phyloP scores from a whole-genome alignment of 169 alveolate species.

The Plasmodium vinckei region DNA sequence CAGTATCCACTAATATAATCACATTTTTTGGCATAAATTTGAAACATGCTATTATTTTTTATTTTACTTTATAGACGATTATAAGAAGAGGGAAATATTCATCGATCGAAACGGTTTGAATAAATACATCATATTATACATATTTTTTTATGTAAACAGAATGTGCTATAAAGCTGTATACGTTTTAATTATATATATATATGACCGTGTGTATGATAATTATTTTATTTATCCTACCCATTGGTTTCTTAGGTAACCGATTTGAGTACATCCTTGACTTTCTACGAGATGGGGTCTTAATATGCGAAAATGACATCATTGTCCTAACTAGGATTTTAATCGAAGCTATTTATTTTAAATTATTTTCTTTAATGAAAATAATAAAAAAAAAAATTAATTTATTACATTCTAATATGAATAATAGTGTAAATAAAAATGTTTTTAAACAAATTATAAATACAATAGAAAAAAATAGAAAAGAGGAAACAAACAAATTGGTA shows the following conservation, averaged over 20 bases:
- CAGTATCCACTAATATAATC: no score
- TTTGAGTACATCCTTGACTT: constrained; percentile 61
- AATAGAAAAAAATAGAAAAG: constrained; percentile 26
- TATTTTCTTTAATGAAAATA: constrained; percentile 43
- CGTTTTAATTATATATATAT: no score
- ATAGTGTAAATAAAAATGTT: constrained; percentile 38
- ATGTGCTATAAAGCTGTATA: no score
- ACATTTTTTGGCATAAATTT: no score
- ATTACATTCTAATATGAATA: constrained; percentile 46
- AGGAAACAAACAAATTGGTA: constrained; percentile 20
- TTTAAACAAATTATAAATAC: constrained; percentile 39
- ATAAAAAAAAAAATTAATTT: constrained; percentile 45
- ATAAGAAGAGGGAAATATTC: constrained; percentile 66
- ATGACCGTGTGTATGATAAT: no score
- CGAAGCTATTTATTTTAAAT: constrained; percentile 70
- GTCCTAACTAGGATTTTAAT: constrained; percentile 48
- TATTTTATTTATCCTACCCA: not conserved
- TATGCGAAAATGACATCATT: constrained; percentile 68
- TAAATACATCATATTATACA: not conserved
- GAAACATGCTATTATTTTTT: not conserved
- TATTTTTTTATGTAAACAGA: no score
- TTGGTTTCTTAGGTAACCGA: constrained; percentile 18
- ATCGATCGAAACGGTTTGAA: constrained; percentile 52
- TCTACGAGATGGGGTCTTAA: constrained; percentile 49
- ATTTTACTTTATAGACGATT: constrained; percentile 6